Base-by-base conservation (phyloP, 2,329 filamentous ascomycete species). In the Trichophyton mentagrophytes region DNA sequence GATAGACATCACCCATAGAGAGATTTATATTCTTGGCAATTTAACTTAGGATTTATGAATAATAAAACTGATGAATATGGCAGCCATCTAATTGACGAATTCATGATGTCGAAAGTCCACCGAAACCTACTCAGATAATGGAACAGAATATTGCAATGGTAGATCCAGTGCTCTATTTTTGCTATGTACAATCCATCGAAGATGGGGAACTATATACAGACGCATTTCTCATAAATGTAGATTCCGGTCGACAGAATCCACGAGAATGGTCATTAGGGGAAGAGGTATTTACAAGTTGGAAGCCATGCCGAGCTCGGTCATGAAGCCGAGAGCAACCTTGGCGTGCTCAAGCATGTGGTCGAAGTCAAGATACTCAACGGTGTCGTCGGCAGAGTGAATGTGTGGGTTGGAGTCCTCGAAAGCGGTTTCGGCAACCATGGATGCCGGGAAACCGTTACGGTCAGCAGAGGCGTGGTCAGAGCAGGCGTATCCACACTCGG, bases 341-440 rank as follows among this genome's bases (percentile, higher is more conserved):
- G 89, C 89, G 74, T 96, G 90, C 76, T 96, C 86, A 38, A 93
- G 80, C 90, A 96, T 96, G 73, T 96, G 90, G 71, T 91, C 85
- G 70, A 95, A 95, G 67, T 85, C 85, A 62, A 91, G 74, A 64
- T 83, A 85, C 69, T 86, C 80, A 65, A 90, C 83, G 68, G 82
- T 83, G 70, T 91, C 88, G 62, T 85, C 80, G 0, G 84, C 86
- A 0, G 84, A 84, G 74, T 91, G 88, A 64, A 91, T 90, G 71
- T 86, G 83, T 67, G 84, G 83, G 73, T 88, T 86, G 60, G 75
- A 80, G 69, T 81, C 73, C 61, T 81, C 79, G 65, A 86, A 84
- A 25, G 79, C 75, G 20, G 81, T 79, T 72, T 86, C 84, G 60
- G 85, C 84, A 22, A 85, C 82, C 67, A 86, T 85, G 1, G 83